These are phyloP conservation scores for Pseudevernia furfuracea DNA, from an alignment of 495 filamentous ascomycete species.

Conservation along the genomic window DNA sequence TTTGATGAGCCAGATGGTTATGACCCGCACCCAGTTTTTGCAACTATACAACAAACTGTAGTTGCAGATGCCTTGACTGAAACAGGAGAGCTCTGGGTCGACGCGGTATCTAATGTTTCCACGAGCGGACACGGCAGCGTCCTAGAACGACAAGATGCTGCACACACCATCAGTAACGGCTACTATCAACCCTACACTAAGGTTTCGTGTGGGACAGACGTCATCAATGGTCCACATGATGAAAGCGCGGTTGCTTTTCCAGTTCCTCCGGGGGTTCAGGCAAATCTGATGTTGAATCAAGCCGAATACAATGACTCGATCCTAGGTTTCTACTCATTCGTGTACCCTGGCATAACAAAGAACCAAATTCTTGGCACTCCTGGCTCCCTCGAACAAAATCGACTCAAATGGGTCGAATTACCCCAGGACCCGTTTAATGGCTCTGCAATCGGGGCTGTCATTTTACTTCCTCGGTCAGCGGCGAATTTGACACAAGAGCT, in stretches of 20 bases:
- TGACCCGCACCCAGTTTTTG: neutral
- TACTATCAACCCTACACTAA: constrained; percentile 9
- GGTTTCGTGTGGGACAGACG: neutral
- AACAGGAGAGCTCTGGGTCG: constrained; percentile 8
- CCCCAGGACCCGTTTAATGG: constrained; percentile 10
- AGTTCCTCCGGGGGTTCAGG: neutral
- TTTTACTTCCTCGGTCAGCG: constrained; percentile 6
- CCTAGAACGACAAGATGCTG: neutral
- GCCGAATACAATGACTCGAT: neutral
- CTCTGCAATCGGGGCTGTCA: constrained; percentile 16
- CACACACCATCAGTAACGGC: neutral
- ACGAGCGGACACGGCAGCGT: constrained; percentile 8
- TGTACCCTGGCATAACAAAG: neutral
- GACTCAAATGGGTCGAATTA: constrained; percentile 15
- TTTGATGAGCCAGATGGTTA: neutral
- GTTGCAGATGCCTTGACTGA: constrained; percentile 15
- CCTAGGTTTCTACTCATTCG: neutral
- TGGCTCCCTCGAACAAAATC: neutral
- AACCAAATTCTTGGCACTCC: neutral
- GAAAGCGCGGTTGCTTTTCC: constrained; percentile 6
- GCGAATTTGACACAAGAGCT: neutral
- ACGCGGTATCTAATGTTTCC: constrained; percentile 1
- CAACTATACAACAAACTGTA: constrained; percentile 13
- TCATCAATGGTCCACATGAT: constrained; percentile 2
- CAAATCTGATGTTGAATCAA: neutral